These are phyloP conservation scores for Samsoniella hepiali DNA, from an alignment of 2,329 filamentous ascomycete genomes.

Conservation along the genomic window DNA sequence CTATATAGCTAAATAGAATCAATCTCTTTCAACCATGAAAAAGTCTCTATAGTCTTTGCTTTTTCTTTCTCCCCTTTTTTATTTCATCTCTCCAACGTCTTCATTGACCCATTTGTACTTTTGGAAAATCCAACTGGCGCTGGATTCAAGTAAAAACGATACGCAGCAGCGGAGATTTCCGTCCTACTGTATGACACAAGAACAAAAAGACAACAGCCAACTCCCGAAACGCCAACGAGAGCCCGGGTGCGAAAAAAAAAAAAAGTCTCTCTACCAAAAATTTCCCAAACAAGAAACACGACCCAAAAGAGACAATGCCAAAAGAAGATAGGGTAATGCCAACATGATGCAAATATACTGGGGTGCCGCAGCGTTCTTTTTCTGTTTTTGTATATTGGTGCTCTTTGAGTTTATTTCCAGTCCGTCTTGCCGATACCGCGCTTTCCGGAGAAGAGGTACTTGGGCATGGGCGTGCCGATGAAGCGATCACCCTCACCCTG, in stretches of 20 bases:
- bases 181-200: slow-evolving; percentile 20
- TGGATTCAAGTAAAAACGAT: slow-evolving; percentile 11
- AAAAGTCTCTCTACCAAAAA: neutral
- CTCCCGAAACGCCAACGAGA: slow-evolving; percentile 15
- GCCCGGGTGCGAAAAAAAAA: neutral
- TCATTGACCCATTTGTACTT: neutral
- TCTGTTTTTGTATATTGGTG: neutral
- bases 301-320: slow-evolving; percentile 6
- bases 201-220: slow-evolving; percentile 22
- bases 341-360: slow-evolving; percentile 13
- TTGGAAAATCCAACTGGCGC: neutral
- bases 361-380: neutral
- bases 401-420: slow-evolving; percentile 51
- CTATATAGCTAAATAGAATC: neutral
- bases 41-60: slow-evolving; percentile 11
- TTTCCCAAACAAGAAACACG: neutral
- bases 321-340: slow-evolving; percentile 14
- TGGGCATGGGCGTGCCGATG: slow-evolving; percentile 73
- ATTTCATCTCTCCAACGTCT: neutral
- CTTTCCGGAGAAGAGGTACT: slow-evolving; percentile 91
- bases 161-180: slow-evolving; percentile 11
- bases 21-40: slow-evolving; percentile 11
- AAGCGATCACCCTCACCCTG: slow-evolving; percentile 97
- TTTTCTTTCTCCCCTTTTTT: neutral
- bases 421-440: slow-evolving; percentile 87